Base-by-base conservation (phyloP, 305 asterid genomes). In the Fraxinus baroniana region DNA sequence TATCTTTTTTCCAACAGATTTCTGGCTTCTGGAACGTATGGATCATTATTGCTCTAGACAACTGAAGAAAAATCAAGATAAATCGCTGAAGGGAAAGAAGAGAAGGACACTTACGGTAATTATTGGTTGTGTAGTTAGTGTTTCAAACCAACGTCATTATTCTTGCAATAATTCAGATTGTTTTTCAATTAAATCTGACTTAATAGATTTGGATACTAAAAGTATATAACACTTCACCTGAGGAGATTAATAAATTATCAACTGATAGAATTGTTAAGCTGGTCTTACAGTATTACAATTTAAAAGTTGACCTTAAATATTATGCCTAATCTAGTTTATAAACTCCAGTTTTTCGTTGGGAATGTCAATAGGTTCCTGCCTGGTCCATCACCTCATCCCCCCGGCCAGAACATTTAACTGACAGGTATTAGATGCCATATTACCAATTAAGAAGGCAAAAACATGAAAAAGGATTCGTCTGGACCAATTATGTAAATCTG, bases 1-100 rank as follows among this genome's bases (percentile, higher is more conserved):
- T 86, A 94, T 96, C 87, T 94, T 96, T 89, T 96, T 96, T 74
- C 98, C 99, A 17, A 96, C 98, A 32, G 95, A 96, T 81, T 96
- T 96, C 90, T 91, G 89, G 91, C 94, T 96, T 83, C 87, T 94
- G 84, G 98, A 96, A 88, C 84, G 84, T 39, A 89, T 96, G 49
- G 99, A 96, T 84, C 98, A 94, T 86, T 87, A 90, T 84, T 93
- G 98, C 85, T 94, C 98, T 55, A 98, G 97, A 84, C 89, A 92
- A 92, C 78, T 87, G 84, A 90, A 87, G 83, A 89, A 87, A 72
- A 87, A 82, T 6, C 86, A 89, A 24, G 87, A 89, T 10, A 81
- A 83, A 71, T 81, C 91, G 76, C 76, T 89, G 46, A 92, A 85
- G 83, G 98, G 98, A 86, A 96, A 90, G 91, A 96, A 93, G 90